Evolutionary conservation across 495 filamentous ascomycete genomes (phyloP).

Genomic region (Recurvomyces mirabilis): DNA sequence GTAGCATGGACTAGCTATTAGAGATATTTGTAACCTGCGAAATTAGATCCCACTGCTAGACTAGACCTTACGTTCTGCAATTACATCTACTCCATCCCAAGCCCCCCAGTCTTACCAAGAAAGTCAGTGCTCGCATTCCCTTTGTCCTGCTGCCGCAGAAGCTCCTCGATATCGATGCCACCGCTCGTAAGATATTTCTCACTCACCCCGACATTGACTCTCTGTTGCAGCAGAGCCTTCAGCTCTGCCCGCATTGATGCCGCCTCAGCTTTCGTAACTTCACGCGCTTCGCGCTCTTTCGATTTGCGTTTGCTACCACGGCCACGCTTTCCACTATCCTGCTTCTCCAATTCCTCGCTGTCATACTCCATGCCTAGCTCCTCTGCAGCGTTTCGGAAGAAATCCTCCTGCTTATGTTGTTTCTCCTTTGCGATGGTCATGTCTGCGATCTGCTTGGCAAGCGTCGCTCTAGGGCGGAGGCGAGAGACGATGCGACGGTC

Average conservation of each 20-base stretch:
- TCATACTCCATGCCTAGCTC: conserved; percentile 92
- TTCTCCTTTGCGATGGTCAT: conserved; percentile 75
- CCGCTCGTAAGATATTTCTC: conserved; percentile 77
- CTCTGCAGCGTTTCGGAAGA: conserved; percentile 73
- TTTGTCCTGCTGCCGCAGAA: conserved; percentile 46
- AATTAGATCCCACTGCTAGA: too few relatives aligned
- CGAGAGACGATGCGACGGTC: conserved; percentile 67
- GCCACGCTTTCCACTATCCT: conserved; percentile 50
- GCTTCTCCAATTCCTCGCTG: conserved; percentile 63
- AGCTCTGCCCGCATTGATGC: conserved; percentile 50
- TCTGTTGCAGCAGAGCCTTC: conserved; percentile 53
- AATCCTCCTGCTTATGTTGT: conserved; percentile 68
- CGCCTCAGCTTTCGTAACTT: conserved; percentile 59
- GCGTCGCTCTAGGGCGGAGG: conserved; percentile 57
- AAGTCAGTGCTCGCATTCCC: conserved; percentile 41
- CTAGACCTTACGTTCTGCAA: too few relatives aligned
- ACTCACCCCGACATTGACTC: conserved; percentile 84
- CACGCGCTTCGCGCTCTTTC: conserved; percentile 59
- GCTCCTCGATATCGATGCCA: conserved; percentile 66
- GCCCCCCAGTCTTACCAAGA: conserved; percentile 47
- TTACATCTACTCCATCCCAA: conserved; percentile 40
- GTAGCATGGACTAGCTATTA: too few relatives aligned
- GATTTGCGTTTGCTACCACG: conserved; percentile 57
- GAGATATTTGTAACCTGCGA: too few relatives aligned
- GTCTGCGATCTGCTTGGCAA: conserved; percentile 80